Percentiles rank a stretch among this genome's conserved stretches.
phyloP scores from a whole-genome alignment of 78 protist species.

The Protostelium mycophagum region DNA sequence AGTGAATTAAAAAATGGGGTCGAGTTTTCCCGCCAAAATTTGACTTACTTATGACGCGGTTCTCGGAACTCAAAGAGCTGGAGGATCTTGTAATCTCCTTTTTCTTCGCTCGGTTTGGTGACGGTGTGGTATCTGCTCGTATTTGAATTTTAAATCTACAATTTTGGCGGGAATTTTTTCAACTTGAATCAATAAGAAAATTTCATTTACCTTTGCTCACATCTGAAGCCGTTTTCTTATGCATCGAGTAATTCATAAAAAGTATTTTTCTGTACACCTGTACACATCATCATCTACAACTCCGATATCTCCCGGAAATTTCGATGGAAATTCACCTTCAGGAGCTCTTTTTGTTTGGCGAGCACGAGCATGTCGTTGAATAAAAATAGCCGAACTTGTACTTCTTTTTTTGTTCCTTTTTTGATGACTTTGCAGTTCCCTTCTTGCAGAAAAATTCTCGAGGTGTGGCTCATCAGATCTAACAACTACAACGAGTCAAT shows the following conservation, averaged over 20 bases:
- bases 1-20: no score
- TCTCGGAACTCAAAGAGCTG: not conserved
- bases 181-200: no score
- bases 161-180: no score
- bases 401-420: not conserved
- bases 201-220: not conserved
- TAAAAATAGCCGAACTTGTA: not conserved
- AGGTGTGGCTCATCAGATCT: not conserved
- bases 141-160: no score
- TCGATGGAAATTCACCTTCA: not conserved
- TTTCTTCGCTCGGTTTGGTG: no score
- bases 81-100: not conserved
- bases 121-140: no score
- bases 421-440: not conserved
- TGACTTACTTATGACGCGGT: not conserved
- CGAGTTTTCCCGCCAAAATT: no score
- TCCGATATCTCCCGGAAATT: not conserved
- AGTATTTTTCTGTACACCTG: no score
- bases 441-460: not conserved
- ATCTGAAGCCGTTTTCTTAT: not conserved
- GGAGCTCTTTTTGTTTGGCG: not conserved
- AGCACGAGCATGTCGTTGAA: not conserved
- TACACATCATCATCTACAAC: no score
- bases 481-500: not conserved
- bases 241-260: not conserved